Evolutionary conservation across 768 basidiomycete genomes (phyloP), one percentile per base, ranked within the genome.

Genomic region (Amanita phalloides): DNA sequence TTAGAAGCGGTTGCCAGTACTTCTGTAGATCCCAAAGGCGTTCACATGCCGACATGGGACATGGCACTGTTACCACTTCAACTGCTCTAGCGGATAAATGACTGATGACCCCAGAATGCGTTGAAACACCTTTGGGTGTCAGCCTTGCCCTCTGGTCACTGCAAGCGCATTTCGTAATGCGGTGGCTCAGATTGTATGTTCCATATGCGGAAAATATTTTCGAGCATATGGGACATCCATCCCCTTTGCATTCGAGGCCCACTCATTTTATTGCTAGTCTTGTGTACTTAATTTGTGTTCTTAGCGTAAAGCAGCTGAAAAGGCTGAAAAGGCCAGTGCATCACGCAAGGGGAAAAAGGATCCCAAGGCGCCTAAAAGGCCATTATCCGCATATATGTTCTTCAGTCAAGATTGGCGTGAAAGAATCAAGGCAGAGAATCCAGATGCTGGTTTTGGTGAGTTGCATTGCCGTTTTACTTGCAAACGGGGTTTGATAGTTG

Each of bases 311-410:
- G 84, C 83, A 63, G 81, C 79, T 49, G 81, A 81, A 60, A 86
- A 86, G 70, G 73, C 76, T 21, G 84, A 85, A 60, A 82, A 81
- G 59, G 70, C 74, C 17, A 20, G 23, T 44, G 50, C 51, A 3
- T 55, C 72, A 35, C 68, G 75, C 57, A 82, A 81, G 63, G 66
- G 68, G 54, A 81, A 86, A 71, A 91, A 90, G 70, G 84, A 91
- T 66, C 80, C 79, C 55, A 86, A 86, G 67, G 81, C 84, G 43
- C 92, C 91, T 55, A 96, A 97, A 73, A 82, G 93, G 49, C 87
- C 90, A 0, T 77, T 96, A 43, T 96, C 93, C 28, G 92, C 95
- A 37, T 98, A 96, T 74, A 96, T 98, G 95, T 93, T 94, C 86
- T 98, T 97, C 78, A 84, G 82, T 60, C 89, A 93, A 67, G 94